Evolutionary conservation across 805 yeast genomes (phyloP), one percentile per base, ranked within the genome.

Genomic region (Metschnikowia corniflorae): DNA sequence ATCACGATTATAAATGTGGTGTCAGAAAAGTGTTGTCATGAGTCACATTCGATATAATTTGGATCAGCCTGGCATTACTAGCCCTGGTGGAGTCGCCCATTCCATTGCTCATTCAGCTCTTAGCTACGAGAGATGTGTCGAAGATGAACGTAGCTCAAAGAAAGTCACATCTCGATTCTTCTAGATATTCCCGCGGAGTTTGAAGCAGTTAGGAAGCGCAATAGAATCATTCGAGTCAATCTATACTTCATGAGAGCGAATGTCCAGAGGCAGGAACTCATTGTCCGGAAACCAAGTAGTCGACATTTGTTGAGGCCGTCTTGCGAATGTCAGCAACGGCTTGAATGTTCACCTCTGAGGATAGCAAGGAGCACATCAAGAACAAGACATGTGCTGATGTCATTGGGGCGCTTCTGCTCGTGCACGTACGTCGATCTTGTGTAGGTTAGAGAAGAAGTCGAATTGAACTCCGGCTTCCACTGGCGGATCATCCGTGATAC

Each of bases 141-240:
- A n/a, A n/a, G n/a, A n/a, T n/a, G n/a, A n/a, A n/a, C n/a, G n/a
- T n/a, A n/a, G n/a, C n/a, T n/a, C n/a, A n/a, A n/a, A n/a, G n/a
- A n/a, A n/a, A n/a, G n/a, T n/a, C n/a, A n/a, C n/a, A n/a, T n/a
- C n/a, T n/a, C n/a, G n/a, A n/a, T n/a, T n/a, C n/a, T n/a, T n/a
- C n/a, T n/a, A n/a, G n/a, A n/a, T n/a, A n/a, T n/a, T n/a, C n/a
- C 57, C 2, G 31, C 33, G 1, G 72, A 65, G 42, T 64, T 63
- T 3, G 72, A 54, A 1, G 63, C 54, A 1, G 71, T 65, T 9
- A 68, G 40, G 35, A 54, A 67, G 29, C 63, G 53, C 27, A 65
- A 45, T 15, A 61, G 50, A 10, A 55, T 39, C 41, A 58, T 58
- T 49, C n/a, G 38, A 34, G 46, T 68, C 72, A 27, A 68, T 62